Evolutionary conservation across 1,139 yeast species (phyloP).

Genomic region (Geotrichum cucujoidarum): DNA sequence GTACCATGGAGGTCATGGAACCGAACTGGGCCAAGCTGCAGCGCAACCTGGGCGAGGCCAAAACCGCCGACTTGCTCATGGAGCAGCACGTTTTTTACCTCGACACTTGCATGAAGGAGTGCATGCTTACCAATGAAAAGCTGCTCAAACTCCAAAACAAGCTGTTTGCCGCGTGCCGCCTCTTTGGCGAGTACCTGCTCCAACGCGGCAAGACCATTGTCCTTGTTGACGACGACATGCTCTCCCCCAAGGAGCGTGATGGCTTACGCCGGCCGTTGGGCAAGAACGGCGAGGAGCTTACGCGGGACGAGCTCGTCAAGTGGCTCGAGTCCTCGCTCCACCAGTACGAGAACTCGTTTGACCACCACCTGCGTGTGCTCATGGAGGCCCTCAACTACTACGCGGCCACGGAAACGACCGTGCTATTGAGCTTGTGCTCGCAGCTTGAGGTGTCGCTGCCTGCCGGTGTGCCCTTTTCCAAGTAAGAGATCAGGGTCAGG

Average conservation of each 20-base stretch:
- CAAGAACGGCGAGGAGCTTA: slow-evolving; percentile 40
- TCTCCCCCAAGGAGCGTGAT: slow-evolving; percentile 30
- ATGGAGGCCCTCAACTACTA: slow-evolving; percentile 51
- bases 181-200: slow-evolving; percentile 52
- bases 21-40: slow-evolving; percentile 47
- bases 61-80: slow-evolving; percentile 48
- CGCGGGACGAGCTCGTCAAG: slow-evolving; percentile 27
- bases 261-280: slow-evolving; percentile 37
- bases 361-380: slow-evolving; percentile 50
- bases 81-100: slow-evolving; percentile 52
- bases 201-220: slow-evolving; percentile 56
- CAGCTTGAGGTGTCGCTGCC: slow-evolving; percentile 41
- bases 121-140: slow-evolving; percentile 59
- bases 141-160: slow-evolving; percentile 45
- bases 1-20: slow-evolving; percentile 59
- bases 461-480: slow-evolving; percentile 7
- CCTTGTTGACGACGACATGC: slow-evolving; percentile 25
- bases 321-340: slow-evolving; percentile 46
- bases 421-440: slow-evolving; percentile 49
- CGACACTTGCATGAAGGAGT: slow-evolving; percentile 61
- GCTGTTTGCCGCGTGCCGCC: slow-evolving; percentile 39
- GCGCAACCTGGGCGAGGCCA: slow-evolving; percentile 29
- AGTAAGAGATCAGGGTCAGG: neutral
- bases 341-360: slow-evolving; percentile 52
- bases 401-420: slow-evolving; percentile 63